Conservation (phyloP, 177 flowering plant genomes). For the Vitis hybrid region DNA sequence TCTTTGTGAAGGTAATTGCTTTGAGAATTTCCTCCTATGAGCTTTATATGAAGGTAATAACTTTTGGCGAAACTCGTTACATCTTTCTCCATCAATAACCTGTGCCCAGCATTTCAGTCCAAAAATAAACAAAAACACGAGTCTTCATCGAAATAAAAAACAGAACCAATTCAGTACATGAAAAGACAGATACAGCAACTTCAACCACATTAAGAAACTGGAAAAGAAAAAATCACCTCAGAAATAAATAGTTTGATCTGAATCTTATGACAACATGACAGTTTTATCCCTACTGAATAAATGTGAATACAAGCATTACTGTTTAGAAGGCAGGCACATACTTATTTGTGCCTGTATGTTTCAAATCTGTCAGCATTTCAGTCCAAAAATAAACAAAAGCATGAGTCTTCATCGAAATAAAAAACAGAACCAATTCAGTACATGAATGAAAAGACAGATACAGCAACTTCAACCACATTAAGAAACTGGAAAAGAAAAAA, state of each 20-base stretch:
- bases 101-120: conserved; percentile 19
- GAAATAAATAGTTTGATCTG: too few species aligned
- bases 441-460: too few species aligned
- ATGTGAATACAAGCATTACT: too few species aligned
- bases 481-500: too few species aligned
- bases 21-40: conserved; percentile 54
- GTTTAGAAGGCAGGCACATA: too few species aligned
- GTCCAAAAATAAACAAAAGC: conserved; percentile 5
- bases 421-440: neutral
- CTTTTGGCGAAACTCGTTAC: conserved; percentile 69
- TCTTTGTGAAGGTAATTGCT: conserved; percentile 20
- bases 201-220: too few species aligned
- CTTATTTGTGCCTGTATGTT: too few species aligned
- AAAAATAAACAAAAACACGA: conserved; percentile 1
- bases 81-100: conserved; percentile 90
- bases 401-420: neutral
- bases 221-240: too few species aligned
- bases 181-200: too few species aligned
- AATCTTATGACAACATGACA: too few species aligned
- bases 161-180: neutral
- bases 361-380: neutral
- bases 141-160: neutral
- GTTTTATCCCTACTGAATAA: too few species aligned
- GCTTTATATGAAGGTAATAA: conserved; percentile 91
- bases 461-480: too few species aligned